These are phyloP conservation scores for Dendryphion nanum DNA, from an alignment of 2,329 filamentous ascomycete species.

Conservation along the genomic window DNA sequence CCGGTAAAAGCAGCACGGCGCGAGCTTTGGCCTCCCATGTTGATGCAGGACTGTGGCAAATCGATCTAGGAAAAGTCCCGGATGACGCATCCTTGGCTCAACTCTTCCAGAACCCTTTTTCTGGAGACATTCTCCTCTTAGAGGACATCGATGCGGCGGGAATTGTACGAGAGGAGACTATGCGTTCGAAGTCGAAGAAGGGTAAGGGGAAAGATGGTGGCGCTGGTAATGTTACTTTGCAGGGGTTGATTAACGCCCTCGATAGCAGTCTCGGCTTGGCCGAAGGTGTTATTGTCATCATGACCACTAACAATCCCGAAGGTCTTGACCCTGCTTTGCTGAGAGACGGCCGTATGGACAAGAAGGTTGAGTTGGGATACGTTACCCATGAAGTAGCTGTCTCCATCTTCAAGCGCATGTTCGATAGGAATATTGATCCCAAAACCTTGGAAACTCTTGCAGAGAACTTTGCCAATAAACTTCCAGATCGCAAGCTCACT, in stretches of 20 bases:
- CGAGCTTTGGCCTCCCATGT: neutral
- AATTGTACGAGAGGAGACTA: neutral
- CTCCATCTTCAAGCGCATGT: neutral
- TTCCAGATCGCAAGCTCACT: neutral
- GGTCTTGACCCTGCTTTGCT: neutral
- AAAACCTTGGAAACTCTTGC: neutral
- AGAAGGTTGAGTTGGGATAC: neutral
- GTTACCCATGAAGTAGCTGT: neutral
- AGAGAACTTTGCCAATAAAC: neutral
- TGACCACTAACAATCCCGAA: neutral
- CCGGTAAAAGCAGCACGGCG: neutral
- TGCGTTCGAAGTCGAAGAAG: neutral
- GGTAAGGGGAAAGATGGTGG: neutral
- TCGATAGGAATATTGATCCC: neutral
- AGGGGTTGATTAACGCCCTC: too few species aligned
- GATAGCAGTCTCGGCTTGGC: neutral
- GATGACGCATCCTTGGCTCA: neutral
- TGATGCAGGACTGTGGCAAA: neutral
- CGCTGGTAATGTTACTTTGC: too few species aligned
- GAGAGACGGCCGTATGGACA: neutral
- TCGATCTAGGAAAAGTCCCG: neutral
- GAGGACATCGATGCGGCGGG: neutral
- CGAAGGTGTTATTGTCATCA: neutral
- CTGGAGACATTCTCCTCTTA: neutral
- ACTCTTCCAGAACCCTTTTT: neutral